Percentiles rank a stretch among this genome's conserved stretches.
phyloP scores from a whole-genome alignment of 495 filamentous ascomycete species.

The Neurospora sp. region DNA sequence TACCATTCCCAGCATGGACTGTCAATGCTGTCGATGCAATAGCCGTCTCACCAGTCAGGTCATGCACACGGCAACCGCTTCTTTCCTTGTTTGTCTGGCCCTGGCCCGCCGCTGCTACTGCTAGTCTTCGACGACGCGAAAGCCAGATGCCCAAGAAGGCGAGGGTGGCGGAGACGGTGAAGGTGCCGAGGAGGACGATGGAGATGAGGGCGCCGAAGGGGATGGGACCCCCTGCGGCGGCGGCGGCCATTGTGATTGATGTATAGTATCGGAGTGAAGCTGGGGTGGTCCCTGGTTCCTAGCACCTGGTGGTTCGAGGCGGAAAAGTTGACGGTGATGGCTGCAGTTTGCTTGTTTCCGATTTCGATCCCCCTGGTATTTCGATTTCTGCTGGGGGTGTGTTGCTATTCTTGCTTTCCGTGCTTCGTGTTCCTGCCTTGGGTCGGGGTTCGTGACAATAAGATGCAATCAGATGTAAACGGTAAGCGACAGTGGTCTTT shows the following conservation, averaged over 20 bases:
- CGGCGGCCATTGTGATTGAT: not conserved
- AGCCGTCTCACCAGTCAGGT: not conserved
- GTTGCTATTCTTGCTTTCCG: not conserved
- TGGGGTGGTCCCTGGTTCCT: not conserved
- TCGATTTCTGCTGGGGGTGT: not conserved
- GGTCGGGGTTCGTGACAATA: not conserved
- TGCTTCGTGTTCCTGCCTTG: not conserved
- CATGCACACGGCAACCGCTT: not conserved
- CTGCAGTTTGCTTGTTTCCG: not conserved
- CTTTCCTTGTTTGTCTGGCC: not conserved
- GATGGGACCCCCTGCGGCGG: not conserved
- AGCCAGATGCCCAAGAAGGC: slow-evolving; percentile 7
- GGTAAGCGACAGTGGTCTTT: not conserved
- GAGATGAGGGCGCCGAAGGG: slow-evolving; percentile 5
- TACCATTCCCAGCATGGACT: not conserved
- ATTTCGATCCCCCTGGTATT: not conserved
- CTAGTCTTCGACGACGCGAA: slow-evolving; percentile 4
- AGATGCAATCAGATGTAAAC: not conserved
- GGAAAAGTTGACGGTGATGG: not conserved
- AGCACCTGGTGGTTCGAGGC: too few relatives aligned
- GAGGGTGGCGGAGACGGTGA: slow-evolving; percentile 1
- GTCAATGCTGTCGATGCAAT: not conserved
- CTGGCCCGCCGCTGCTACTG: not conserved
- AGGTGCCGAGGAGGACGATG: slow-evolving; percentile 8
- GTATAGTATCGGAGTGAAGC: not conserved